phyloP scores from a whole-genome alignment of 2,329 filamentous ascomycete genomes.

The Zasmidium citrigriseum region DNA sequence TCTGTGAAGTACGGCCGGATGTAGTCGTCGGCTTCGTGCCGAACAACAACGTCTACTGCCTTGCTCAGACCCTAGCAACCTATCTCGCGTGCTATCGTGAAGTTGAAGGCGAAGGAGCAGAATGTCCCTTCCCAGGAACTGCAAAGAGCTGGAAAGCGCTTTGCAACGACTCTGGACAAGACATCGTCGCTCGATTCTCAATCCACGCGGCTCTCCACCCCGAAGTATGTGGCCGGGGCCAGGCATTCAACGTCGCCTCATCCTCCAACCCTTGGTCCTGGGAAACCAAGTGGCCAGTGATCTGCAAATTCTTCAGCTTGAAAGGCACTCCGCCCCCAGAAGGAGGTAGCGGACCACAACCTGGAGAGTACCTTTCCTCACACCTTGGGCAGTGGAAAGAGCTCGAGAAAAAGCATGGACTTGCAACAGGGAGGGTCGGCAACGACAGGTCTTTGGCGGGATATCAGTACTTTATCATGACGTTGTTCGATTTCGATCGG shows the following conservation, averaged over 20 bases:
- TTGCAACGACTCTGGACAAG: slow-evolving; percentile 37
- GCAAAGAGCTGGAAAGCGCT: slow-evolving; percentile 36
- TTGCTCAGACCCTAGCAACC: slow-evolving; percentile 36
- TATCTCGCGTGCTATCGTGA: slow-evolving; percentile 39
- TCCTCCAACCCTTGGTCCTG: slow-evolving; percentile 18
- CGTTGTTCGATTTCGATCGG: slow-evolving; percentile 47
- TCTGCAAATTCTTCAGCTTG: slow-evolving; percentile 30
- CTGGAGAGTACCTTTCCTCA: slow-evolving; percentile 36
- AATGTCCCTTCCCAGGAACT: slow-evolving; percentile 40
- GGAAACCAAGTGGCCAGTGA: slow-evolving; percentile 28
- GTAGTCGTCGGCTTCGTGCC: slow-evolving; percentile 43
- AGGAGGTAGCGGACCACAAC: slow-evolving; percentile 22
- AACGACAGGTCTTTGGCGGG: slow-evolving; percentile 38
- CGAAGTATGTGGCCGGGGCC: slow-evolving; percentile 15
- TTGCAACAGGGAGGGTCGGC: slow-evolving; percentile 43
- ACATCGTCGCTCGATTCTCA: slow-evolving; percentile 34
- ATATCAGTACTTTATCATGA: slow-evolving; percentile 47
- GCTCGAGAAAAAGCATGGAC: slow-evolving; percentile 38
- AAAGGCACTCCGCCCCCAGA: slow-evolving; percentile 23
- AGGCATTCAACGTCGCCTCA: slow-evolving; percentile 29
- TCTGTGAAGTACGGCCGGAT: slow-evolving; percentile 40
- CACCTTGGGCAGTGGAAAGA: slow-evolving; percentile 35
- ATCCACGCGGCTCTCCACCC: slow-evolving; percentile 23
- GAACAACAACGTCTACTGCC: slow-evolving; percentile 40
- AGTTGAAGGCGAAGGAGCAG: slow-evolving; percentile 38